A percentile compares a stretch with the other conserved stretches of the same genome.
Evolutionary conservation across 768 basidiomycete species (phyloP).

Genomic region (Pholiota molesta): DNA sequence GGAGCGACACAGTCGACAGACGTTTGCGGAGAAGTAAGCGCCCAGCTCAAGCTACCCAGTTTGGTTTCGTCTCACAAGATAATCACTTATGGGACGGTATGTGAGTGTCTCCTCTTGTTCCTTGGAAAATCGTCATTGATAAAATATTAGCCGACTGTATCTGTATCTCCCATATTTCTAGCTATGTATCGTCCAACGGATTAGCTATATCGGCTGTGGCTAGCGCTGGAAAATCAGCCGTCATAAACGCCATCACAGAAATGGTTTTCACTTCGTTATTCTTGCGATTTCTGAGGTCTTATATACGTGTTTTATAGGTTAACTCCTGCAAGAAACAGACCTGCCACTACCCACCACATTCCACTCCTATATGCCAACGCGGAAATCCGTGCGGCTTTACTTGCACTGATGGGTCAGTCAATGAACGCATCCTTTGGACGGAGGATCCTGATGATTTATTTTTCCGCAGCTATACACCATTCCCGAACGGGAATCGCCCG

Average conservation of each 20-base stretch:
- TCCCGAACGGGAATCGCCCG: constrained; percentile 32
- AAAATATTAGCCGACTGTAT: constrained; percentile 40
- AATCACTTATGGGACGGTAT: constrained; percentile 34
- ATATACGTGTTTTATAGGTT: constrained; percentile 10
- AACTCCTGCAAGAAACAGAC: constrained; percentile 15
- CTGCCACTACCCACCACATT: constrained; percentile 46
- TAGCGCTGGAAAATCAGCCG: constrained; percentile 31
- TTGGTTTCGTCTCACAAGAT: constrained; percentile 20
- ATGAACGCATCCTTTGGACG: not conserved
- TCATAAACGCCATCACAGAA: constrained; percentile 32
- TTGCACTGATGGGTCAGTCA: constrained; percentile 46
- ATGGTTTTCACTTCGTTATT: constrained; percentile 31
- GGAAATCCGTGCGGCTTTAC: constrained; percentile 46
- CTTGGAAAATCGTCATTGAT: not conserved
- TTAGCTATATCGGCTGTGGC: constrained; percentile 32
- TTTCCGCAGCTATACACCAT: constrained; percentile 27
- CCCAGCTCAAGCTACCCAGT: constrained; percentile 31
- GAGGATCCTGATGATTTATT: not conserved
- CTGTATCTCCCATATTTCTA: constrained; percentile 42
- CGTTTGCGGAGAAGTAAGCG: constrained; percentile 41
- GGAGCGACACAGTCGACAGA: constrained; percentile 24
- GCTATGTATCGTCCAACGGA: constrained; percentile 34
- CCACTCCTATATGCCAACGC: constrained; percentile 35
- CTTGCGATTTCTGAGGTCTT: not conserved
- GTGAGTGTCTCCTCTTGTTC: constrained; percentile 18